Evolutionary conservation across 148 eudicot species (phyloP).

Genomic region (Polygonum maritimum): DNA sequence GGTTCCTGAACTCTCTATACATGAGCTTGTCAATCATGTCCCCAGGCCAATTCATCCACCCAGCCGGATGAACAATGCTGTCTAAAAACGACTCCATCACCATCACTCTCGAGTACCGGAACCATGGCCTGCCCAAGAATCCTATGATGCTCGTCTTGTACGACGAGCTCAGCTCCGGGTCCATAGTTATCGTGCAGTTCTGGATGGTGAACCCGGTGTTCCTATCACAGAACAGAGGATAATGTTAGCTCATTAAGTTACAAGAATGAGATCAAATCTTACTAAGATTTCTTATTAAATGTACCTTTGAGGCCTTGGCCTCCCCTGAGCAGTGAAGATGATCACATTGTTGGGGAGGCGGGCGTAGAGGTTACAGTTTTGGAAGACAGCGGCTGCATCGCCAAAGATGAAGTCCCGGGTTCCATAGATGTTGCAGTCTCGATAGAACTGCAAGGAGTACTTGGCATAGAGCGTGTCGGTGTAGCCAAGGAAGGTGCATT

Average conservation of each 20-base stretch:
- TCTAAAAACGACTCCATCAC: slow-evolving; percentile 23
- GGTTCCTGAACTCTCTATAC: slow-evolving; percentile 22
- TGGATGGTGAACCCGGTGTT: neutral
- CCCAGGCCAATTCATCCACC: slow-evolving; percentile 25
- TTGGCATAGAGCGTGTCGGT: slow-evolving; percentile 11
- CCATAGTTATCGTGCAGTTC: neutral
- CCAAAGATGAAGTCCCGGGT: slow-evolving; percentile 26
- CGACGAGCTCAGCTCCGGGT: neutral
- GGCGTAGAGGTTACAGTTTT: slow-evolving; percentile 25
- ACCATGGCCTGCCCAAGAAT: slow-evolving; percentile 31
- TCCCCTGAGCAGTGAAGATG: slow-evolving; percentile 16
- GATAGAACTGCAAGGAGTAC: slow-evolving; percentile 14
- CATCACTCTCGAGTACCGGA: slow-evolving; percentile 24
- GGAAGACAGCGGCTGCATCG: slow-evolving; percentile 18
- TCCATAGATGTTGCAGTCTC: slow-evolving; percentile 20
- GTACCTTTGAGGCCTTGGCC: slow-evolving; percentile 16
- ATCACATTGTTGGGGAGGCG: slow-evolving; percentile 12
- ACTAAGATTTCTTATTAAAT: no score
- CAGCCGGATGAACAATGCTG: slow-evolving; percentile 15
- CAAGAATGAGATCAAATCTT: no score
- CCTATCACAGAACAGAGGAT: neutral
- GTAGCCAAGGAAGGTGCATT: neutral
- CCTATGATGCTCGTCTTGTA: neutral
- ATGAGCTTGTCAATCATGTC: slow-evolving; percentile 10
- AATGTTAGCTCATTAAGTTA: no score